Conservation (phyloP, 2,329 filamentous ascomycete genomes). For the Aspergillus sp. region DNA sequence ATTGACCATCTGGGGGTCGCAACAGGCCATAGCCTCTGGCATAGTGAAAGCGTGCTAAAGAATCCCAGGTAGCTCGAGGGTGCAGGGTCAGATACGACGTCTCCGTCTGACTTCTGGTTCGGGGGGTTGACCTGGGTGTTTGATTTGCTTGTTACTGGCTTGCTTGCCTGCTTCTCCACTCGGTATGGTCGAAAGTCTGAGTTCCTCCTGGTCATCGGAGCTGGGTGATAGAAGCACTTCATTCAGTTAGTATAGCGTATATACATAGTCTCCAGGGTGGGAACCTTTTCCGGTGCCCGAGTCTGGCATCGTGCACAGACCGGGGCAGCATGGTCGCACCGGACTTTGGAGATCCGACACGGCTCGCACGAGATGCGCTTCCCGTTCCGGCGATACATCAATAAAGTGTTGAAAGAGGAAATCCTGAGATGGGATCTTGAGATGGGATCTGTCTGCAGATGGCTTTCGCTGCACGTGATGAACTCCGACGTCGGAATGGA, state of each 20-base stretch:
- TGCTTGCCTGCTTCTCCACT: neutral
- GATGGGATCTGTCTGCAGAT: no score
- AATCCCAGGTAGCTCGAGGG: neutral
- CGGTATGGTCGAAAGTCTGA: neutral
- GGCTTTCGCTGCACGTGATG: neutral
- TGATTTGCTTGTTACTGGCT: neutral
- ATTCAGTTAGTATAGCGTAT: neutral
- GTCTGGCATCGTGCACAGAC: neutral
- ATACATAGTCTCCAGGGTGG: neutral
- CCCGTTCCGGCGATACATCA: neutral
- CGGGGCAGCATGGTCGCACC: neutral
- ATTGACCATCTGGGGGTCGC: no score
- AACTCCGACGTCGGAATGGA: neutral
- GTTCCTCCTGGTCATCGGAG: neutral
- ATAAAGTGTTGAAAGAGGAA: no score
- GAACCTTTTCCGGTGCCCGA: neutral
- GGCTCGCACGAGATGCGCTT: neutral
- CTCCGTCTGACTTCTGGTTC: neutral
- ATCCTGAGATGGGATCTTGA: no score
- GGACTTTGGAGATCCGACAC: neutral
- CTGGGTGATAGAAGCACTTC: conserved; percentile 1
- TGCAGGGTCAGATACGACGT: neutral
- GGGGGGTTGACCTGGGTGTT: neutral
- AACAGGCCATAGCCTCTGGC: no score
- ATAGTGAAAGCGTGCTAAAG: neutral